Base-by-base conservation (phyloP, 805 yeast genomes). In the Candida pseudoglaebosa region DNA sequence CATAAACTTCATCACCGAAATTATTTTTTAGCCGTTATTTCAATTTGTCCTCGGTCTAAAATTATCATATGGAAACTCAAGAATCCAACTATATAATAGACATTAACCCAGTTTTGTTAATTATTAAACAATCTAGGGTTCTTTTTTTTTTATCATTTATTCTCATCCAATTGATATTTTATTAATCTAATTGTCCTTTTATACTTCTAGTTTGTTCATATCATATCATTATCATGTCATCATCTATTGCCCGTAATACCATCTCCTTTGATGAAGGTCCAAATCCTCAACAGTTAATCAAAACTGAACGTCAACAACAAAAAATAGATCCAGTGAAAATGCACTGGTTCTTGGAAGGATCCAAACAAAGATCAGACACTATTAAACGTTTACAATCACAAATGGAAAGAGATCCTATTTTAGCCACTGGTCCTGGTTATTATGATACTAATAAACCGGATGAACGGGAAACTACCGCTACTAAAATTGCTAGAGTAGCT, bases 371-470 rank as follows among this genome's bases (percentile, higher is more conserved):
- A 39, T 59, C 70, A 4, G 40, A 45, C 32, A 44, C 54, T 41
- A 47, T 63, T 31, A 43, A 57, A 38, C 48, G 49, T 18, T 50
- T 67, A 33, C 58, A 54, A 50, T 59, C 56, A 49, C 52, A 57
- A 20, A 50, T 67, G 43, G 72, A 67, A 49, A 47, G 71, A 31
- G 71, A 67, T 47, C 67, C 70, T 0, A 48, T 64, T 20, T 53
- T 67, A 37, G 52, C 52, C 7, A 53, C 67, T 14, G 48, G 49
- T 16, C 51, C 50, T 39, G 40, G 46, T 18, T 64, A 67, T 47
- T 67, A 63, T 48, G 71, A 67, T 43, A 43, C 50, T 26, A 49
- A 57, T 26, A 55, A 55, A 29, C 47, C 43, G 19, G 55, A 62
- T 31, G 57, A 58, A 44, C 49, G 71, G 34, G 58, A 52, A 43